These are phyloP conservation scores for Euphorbia tirucalli DNA, from an alignment of 345 rosid genomes.

Conservation along the genomic window DNA sequence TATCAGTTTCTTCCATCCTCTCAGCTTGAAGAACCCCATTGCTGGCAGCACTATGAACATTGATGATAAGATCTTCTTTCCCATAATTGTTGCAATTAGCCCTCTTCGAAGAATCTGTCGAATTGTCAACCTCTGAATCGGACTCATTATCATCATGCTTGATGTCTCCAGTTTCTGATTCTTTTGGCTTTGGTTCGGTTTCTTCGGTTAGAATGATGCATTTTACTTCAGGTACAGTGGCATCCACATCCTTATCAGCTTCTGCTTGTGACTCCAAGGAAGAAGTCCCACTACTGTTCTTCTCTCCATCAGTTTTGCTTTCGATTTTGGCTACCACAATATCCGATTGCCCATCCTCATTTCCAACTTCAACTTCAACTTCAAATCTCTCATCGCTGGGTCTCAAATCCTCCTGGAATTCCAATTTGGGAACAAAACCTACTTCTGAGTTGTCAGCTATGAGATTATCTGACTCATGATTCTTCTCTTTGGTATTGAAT, in stretches of 20 bases:
- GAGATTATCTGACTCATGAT: constrained; percentile 6
- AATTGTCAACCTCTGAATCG: constrained; percentile 13
- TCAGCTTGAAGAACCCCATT: constrained; percentile 2
- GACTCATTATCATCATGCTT: constrained; percentile 14
- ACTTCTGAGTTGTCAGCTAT: constrained; percentile 2
- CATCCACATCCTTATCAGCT: constrained; percentile 10
- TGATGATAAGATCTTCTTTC: not conserved
- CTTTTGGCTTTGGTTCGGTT: constrained; percentile 7
- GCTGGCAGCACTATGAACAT: constrained; percentile 16
- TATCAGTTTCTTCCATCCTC: constrained; percentile 20
- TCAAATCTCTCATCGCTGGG: constrained; percentile 13
- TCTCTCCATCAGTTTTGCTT: constrained; percentile 17
- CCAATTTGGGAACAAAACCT: constrained; percentile 15
- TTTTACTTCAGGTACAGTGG: constrained; percentile 22
- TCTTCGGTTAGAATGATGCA: constrained; percentile 10
- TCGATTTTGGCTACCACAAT: not conserved
- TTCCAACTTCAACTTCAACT: constrained; percentile 23
- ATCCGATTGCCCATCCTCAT: constrained; percentile 15
- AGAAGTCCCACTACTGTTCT: constrained; percentile 6
- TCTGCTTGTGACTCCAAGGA: constrained; percentile 19
- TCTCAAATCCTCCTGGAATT: not conserved
- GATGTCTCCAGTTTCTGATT: constrained; percentile 22
- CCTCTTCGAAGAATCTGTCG: constrained; percentile 4
- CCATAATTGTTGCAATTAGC: constrained; percentile 12
- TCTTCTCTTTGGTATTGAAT: constrained; percentile 19